Base-by-base conservation (phyloP, 2,329 filamentous ascomycete genomes). In the Aspergillus sp. region DNA sequence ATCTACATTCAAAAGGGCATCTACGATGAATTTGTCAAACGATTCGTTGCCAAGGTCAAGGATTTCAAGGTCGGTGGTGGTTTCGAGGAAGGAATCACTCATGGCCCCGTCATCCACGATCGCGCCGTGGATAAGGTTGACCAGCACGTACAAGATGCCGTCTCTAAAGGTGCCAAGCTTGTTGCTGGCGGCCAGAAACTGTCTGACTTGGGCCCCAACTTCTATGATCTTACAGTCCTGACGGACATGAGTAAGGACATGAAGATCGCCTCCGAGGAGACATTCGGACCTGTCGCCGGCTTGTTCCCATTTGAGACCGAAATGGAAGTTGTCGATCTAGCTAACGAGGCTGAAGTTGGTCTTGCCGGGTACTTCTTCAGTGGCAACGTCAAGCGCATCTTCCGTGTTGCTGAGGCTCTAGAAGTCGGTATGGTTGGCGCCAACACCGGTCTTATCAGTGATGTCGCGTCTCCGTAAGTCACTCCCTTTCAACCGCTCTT, bases 311-410 rank as follows among this genome's bases (percentile, higher is more conserved):
- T 98, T 71, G 84, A 90, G 47, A 91, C 88, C 0, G 95, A 98
- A 77, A 87, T 89, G 53, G 93, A 98, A 68, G 95, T 96, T 5
- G 86, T 98, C 31, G 81, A 84, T 62, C 77, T 93, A 64, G 93
- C 95, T 4, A 99, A 99, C 75, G 76, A 79, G 43, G 82, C 90
- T 1, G 87, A 93, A 52, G 93, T 98, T 39, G 95, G 95, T 1
- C 82, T 99, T 37, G 95, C 93, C 0, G 93, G 91, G 1, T 98
- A 98, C 79, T 96, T 99, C 80, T 98, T 91, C 81, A 92, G 82
- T 62, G 79, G 76, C 46, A 84, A 87, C 63, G 68, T 87, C 5
- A 80, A 82, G 64, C 76, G 85, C 27, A 78, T 82, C 56, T 87
- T 85, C 73, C 76, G 85, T 44, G 79, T 87, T 44, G 84, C 85